Base-by-base conservation (phyloP, 2,329 filamentous ascomycete genomes). In the Acrocalymma vagum region DNA sequence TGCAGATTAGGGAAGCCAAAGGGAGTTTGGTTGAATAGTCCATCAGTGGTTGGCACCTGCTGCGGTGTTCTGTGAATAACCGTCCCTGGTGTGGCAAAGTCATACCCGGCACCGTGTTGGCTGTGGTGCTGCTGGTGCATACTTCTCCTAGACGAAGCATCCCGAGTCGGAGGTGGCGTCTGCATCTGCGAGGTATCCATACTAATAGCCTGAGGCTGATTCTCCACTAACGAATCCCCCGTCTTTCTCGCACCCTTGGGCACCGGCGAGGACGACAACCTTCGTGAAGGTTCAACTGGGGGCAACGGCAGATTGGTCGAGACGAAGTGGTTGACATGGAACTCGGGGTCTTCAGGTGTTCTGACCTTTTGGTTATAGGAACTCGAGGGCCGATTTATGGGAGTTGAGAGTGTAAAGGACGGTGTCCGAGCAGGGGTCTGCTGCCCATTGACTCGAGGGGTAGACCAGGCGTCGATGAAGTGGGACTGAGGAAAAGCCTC, bases 291-390 rank as follows among this genome's bases (percentile, higher is more conserved):
- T 54, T 84, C 80, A 59, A 85, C 81, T 21, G 82, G 79, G 44
- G 83, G 80, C 40, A 86, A 67, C 39, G 77, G 73, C 38, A 81
- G 67, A 58, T 72, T 79, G 55, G 77, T 76, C 28, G 78, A 72
- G 28, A 80, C 80, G 55, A 82, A 78, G 62, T 86, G 79, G 54
- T 82, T 83, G 56, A 77, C 79, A 81, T 87, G 83, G 62, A 83
- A 77, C 62, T 66, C 59, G 22, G 70, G 70, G 33, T 73, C 70
- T 43, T 72, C 62, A 13, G 68, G 69, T 6, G 57, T 69, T 31
- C 53, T 63, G 20, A 58, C 50, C 38, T 65, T 63, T 31, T 60
- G 59, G 43, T 60, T 70, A 29, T 67, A 63, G 17, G 62, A 66
- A 42, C 58, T 68, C 41, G 58, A 59, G 18, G 69, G 62, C 28